Evolutionary conservation across 192 early-diverging fungal species (phyloP).

Genomic region (Geosiphon pyriformis): DNA sequence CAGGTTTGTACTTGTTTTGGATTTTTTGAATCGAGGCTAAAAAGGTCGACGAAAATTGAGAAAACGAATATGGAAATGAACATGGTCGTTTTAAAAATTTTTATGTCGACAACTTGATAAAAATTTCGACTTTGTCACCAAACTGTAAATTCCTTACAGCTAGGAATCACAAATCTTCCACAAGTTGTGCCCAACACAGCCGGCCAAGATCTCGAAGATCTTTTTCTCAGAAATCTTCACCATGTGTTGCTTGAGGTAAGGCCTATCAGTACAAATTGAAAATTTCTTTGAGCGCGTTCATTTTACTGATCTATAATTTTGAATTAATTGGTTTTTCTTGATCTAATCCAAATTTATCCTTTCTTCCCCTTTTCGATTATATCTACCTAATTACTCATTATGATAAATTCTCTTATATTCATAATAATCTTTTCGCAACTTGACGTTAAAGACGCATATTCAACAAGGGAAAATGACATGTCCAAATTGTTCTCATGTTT

Average conservation of each 20-base stretch:
- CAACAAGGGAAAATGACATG: constrained; percentile 90
- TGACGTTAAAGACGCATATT: constrained; percentile 78
- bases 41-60: too few species aligned
- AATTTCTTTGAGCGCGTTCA: not conserved
- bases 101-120: not conserved
- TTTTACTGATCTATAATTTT: not conserved
- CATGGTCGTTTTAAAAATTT: too few species aligned
- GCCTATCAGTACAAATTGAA: not conserved
- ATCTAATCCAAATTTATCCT: too few species aligned
- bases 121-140: not conserved
- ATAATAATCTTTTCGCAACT: too few species aligned
- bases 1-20: constrained; percentile 42
- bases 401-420: too few species aligned
- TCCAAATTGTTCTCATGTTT: constrained; percentile 82
- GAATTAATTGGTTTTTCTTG: not conserved
- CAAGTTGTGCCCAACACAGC: constrained; percentile 55
- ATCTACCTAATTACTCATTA: too few species aligned
- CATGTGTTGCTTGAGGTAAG: constrained; percentile 74
- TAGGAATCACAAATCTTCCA: constrained; percentile 65
- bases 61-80: too few species aligned
- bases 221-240: constrained; percentile 71
- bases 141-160: constrained; percentile 35
- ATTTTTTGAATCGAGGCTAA: not conserved
- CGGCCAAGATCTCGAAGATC: constrained; percentile 44
- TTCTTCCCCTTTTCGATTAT: too few species aligned